Evolutionary conservation across 2,329 filamentous ascomycete species (phyloP).

Genomic region (Cadophora gregata): DNA sequence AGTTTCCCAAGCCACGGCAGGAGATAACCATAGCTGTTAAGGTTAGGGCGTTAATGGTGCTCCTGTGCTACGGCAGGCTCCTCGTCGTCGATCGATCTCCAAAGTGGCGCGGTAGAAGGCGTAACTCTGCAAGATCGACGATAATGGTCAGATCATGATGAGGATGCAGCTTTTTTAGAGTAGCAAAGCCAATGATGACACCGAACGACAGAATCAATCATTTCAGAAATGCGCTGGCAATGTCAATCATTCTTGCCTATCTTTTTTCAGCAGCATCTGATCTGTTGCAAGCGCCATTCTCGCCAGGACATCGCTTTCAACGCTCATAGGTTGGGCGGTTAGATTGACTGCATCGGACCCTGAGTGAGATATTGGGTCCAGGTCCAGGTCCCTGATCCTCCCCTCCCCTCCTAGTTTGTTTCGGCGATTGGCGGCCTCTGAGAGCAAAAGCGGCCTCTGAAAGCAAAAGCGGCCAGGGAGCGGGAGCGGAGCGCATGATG

Average conservation of each 20-base stretch:
- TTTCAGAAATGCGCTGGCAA: background rate
- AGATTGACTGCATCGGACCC: background rate
- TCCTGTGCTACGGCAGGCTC: background rate
- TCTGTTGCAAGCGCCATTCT: background rate
- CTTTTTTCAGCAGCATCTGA: background rate
- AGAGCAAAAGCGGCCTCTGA: background rate
- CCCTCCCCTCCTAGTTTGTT: background rate
- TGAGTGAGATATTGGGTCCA: background rate
- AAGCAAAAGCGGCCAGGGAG: background rate
- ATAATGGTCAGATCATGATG: background rate
- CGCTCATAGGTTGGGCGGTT: background rate
- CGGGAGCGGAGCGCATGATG: background rate
- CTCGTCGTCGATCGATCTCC: conserved; percentile 3
- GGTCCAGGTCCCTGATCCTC: background rate
- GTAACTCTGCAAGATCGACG: background rate
- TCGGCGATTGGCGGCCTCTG: background rate
- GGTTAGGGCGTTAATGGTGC: background rate
- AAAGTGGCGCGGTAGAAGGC: background rate
- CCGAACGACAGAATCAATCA: background rate
- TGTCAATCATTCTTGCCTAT: background rate
- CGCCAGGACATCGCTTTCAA: background rate
- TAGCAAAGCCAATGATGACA: background rate
- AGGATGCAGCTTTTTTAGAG: background rate
- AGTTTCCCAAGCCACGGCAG: background rate
- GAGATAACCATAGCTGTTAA: background rate